Conservation (phyloP, 1,284 basidiomycete genomes). For the Melampsora larici-populina region DNA sequence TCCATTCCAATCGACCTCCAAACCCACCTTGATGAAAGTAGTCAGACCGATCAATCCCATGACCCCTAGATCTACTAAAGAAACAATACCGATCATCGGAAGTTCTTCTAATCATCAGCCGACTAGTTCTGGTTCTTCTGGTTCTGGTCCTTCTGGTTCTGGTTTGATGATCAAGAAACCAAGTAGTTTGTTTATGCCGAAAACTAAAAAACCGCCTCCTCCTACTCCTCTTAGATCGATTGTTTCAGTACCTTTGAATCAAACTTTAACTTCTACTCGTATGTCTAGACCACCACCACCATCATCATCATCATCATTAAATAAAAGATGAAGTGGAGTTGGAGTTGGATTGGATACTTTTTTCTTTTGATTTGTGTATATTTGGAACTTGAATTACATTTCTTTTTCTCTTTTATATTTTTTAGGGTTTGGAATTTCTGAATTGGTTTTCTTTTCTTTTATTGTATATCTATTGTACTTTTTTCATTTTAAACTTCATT, state of each 20-base stretch:
- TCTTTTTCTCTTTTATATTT: background rate
- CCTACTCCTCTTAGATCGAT: background rate
- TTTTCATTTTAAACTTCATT: background rate
- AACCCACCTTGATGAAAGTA: no score
- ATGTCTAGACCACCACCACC: background rate
- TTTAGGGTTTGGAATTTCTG: background rate
- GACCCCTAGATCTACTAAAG: no score
- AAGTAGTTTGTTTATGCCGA: slow-evolving; percentile 2
- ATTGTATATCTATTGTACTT: no score
- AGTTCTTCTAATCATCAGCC: no score
- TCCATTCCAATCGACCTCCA: background rate
- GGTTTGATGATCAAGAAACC: no score
- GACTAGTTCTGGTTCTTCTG: no score
- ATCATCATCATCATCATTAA: no score
- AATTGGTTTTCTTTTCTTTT: no score
- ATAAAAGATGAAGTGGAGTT: background rate
- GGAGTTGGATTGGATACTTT: background rate
- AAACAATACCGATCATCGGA: no score
- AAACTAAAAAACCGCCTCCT: background rate
- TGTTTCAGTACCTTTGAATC: background rate
- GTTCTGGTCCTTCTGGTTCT: no score
- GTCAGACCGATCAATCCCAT: no score
- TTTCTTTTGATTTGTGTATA: background rate
- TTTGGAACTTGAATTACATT: background rate
- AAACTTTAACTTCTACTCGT: background rate